Conservation (phyloP, 192 early-diverging fungal species). For the Dimargaris cristalligena region DNA sequence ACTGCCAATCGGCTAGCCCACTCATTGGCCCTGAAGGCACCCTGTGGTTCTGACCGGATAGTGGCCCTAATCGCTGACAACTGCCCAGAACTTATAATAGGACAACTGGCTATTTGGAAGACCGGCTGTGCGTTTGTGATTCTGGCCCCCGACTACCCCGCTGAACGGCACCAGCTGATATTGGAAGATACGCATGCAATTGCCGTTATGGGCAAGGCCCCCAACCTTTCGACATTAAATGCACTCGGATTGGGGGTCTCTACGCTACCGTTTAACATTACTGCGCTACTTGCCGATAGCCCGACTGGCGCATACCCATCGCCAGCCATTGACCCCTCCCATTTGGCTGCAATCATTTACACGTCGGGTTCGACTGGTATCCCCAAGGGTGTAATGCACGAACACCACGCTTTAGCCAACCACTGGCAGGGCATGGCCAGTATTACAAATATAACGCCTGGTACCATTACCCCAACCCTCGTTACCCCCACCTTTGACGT, state of each 20-base stretch:
- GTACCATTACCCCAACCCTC: background rate
- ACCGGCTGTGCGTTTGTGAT: background rate
- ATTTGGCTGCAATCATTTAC: background rate
- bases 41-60: background rate
- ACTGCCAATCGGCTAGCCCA: background rate
- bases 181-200: background rate
- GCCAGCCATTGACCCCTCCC: background rate
- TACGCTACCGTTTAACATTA: background rate
- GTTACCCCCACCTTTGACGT: background rate
- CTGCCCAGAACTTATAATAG: background rate
- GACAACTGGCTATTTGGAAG: conserved; percentile 1
- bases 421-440: background rate
- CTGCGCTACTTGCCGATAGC: background rate
- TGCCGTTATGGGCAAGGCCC: background rate
- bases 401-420: background rate
- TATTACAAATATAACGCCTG: background rate
- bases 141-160: background rate
- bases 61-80: background rate
- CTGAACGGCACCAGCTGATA: background rate
- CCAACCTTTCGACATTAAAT: background rate
- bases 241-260: background rate
- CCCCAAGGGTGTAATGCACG: background rate
- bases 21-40: background rate
- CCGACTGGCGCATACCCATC: background rate
- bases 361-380: background rate